Base-by-base conservation (phyloP, 768 basidiomycete genomes). In the Dentipellis sp. region DNA sequence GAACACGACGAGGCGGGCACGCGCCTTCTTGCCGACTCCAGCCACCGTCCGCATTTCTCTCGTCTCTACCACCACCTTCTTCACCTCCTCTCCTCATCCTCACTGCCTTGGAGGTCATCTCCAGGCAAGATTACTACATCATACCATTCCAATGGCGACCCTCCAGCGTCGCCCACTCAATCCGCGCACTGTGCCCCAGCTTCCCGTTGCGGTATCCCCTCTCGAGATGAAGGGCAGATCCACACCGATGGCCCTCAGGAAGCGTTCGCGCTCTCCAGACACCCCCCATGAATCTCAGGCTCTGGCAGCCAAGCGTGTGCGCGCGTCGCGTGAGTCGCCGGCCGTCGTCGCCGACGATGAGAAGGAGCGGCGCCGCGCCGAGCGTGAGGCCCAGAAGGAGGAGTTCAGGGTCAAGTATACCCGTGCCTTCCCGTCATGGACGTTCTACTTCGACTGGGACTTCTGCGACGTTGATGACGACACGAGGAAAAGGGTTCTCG, bases 381-480 rank as follows among this genome's bases (percentile, higher is more conserved):
- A 62, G 45, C 59, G 61, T n/a, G 61, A 62, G 53, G 47, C 59
- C 10, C 59, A 60, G 40, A 56, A 47, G 21, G 61, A 62, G 39
- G 61, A 62, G 17, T 62, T 60, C 22, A 46, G 56, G n/a, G 21
- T 51, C 4, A 62, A 62, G 56, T 62, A 62, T 52, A 58, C 59
- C 14, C 59, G 83, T 19, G 83, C 84, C 2, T 89, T 87, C 62
- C 88, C 88, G 64, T 77, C 78, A 10, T 80, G 86, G 58, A 85
- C 84, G 4, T 88, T 87, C 65, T 82, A 88, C 61, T 78, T 89
- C 48, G 75, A 89, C 55, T 79, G 83, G 50, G 86, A 88, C 62
- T 78, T 85, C 59, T 86, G 86, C 66, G 85, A 84, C 17, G 72
- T 77, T 38, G 64, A 61, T 22, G 69, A 71, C 17, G 62, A 67